phyloP scores from a whole-genome alignment of 2,329 filamentous ascomycete species.

The Phaeophleospora eucalypticola region DNA sequence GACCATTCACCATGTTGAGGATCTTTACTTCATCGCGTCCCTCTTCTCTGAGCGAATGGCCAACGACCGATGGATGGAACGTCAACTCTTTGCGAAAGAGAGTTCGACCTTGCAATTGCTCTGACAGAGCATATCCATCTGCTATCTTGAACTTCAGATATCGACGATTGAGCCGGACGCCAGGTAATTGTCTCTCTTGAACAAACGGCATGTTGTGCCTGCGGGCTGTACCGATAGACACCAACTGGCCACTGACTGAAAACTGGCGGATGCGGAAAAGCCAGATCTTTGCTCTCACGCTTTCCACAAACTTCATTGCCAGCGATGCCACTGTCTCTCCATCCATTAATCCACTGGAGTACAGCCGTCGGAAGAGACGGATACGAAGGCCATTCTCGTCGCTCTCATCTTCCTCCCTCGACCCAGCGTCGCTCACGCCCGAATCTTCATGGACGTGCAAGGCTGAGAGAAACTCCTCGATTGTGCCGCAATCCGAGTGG shows the following conservation, averaged over 20 bases:
- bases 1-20: background rate
- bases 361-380: background rate
- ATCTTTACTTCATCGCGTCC: background rate
- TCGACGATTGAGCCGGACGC: background rate
- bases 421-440: background rate
- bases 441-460: background rate
- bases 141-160: background rate
- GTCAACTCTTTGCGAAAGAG: background rate
- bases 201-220: background rate
- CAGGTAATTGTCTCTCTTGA: background rate
- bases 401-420: background rate
- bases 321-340: background rate
- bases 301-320: background rate
- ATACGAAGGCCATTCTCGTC: background rate
- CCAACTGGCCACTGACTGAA: background rate
- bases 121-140: background rate
- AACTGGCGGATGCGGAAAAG: background rate
- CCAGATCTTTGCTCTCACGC: background rate
- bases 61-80: background rate
- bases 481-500: slow-evolving; percentile 1
- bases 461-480: slow-evolving; percentile 1
- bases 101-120: background rate
- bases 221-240: background rate
- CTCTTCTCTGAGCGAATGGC: too few species aligned
- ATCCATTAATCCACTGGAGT: background rate